phyloP scores from a whole-genome alignment of 495 filamentous ascomycete species.

The Amorphotheca resinae region DNA sequence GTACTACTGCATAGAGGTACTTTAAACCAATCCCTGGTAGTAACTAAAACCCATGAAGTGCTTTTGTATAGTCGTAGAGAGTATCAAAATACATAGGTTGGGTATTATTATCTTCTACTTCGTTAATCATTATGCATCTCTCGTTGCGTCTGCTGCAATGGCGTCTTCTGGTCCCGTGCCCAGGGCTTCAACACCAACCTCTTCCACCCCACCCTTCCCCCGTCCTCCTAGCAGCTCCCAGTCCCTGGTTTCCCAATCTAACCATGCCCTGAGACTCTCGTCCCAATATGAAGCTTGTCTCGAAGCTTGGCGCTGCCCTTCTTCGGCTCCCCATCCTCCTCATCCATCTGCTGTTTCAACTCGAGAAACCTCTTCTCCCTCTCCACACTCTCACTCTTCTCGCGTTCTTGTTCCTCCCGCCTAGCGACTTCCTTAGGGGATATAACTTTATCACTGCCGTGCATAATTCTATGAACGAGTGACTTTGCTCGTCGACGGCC shows the following conservation, averaged over 20 bases:
- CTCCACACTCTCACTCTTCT: conserved; percentile 17
- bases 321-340: conserved; percentile 17
- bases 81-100: too few relatives aligned
- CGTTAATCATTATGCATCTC: too few relatives aligned
- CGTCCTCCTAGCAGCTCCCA: not conserved
- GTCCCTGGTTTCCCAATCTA: conserved; percentile 1
- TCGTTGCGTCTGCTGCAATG: conserved; percentile 17
- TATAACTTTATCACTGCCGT: conserved; percentile 16
- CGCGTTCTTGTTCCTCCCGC: conserved; percentile 21
- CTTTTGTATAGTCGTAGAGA: too few relatives aligned
- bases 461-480: conserved; percentile 14
- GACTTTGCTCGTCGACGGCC: conserved; percentile 22
- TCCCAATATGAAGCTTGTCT: conserved; percentile 11
- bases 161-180: conserved; percentile 18
- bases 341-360: conserved; percentile 13
- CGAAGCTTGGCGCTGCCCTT: conserved; percentile 10
- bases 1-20: too few relatives aligned
- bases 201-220: conserved; percentile 1
- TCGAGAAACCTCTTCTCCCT: conserved; percentile 15
- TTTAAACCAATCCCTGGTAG: too few relatives aligned
- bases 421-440: conserved; percentile 11
- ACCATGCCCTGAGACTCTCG: not conserved
- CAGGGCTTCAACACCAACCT: conserved; percentile 9
- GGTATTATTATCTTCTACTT: too few relatives aligned
- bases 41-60: too few relatives aligned